Base-by-base conservation (phyloP, 2,329 filamentous ascomycete species). In the Botryotinia globosa region DNA sequence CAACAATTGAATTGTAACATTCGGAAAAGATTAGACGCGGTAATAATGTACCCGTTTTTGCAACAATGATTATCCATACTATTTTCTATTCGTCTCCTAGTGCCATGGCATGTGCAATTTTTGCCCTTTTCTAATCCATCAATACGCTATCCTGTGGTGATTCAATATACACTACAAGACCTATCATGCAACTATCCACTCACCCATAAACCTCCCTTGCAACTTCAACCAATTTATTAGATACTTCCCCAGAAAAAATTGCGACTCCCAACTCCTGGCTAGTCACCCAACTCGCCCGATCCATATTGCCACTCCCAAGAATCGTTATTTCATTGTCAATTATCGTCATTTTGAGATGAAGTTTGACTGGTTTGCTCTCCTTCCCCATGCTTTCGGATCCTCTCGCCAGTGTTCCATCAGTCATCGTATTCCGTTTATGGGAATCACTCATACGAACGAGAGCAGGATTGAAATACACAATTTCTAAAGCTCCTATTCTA, bases 241-340 rank as follows among this genome's bases (percentile, higher is more conserved):
- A 83, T 54, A 87, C 76, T 0, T 80, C 79, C 12, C 71, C 76
- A 6, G 82, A 83, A 69, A 86, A 85, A 61, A 89, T 84, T 1
- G 85, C 85, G 44, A 96, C 84, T 1, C 93, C 93, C 34, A 96
- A 83, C 82, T 97, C 93, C 81, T 96, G 93, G 80, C 92, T 94
- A 8, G 93, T 96, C 81, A 89, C 94, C 92, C 92, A 96, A 79
- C 92, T 94, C 12, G 93, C 92, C 1, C 93, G 87, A 82, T 97
- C 93, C 85, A 94, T 89, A 80, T 97, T 97, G 1, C 92, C 93
- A 29, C 92, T 94, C 0, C 93, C 93, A 4, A 96, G 82, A 0
- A 96, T 85, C 1, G 90, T 84, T 32, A 89, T 88, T 74, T 89
- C 84, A 1, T 85, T 85, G 80, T 97, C 93, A 4, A 95, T 87